Base-by-base conservation (phyloP, 176 grass and related monocot genomes). In the Puya raimondii region DNA sequence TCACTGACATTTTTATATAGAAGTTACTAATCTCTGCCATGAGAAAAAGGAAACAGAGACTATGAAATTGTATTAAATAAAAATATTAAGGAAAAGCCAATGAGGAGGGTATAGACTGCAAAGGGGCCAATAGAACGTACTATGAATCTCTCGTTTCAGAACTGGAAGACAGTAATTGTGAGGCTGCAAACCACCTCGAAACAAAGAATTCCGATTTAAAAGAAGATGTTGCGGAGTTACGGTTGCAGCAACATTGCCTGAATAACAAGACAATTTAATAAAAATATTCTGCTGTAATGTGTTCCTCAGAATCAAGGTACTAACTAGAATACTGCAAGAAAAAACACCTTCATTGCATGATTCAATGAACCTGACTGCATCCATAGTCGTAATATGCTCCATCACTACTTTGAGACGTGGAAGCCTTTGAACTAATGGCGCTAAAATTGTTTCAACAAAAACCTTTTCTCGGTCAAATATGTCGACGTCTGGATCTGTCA, bases 201-300 rank as follows among this genome's bases (percentile, higher is more conserved):
- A 93, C 67, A 97, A 79, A 53, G 94, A 82, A 75, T 97, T 97
- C 80, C 94, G 90, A 10, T 93, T 97, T 48, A 97, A 82, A 61
- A 92, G 82, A 57, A 97, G 72, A 78, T 97, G 94, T n/a, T 90
- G 89, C 22, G 89, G 94, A 53, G 93, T 97, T 69, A 97, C 94
- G 9, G 94, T 97, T 72, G 89, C 94, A 69, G 94, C 84, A 73
- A 97, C 79, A 74, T 82, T 71, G 71, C 84, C 94, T 97, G 27
- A 66, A 64, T 69, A 69, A 9, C 23, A 70, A 65, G 23, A 78
- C 48, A 69, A 68, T 68, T 72, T 49, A 72, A 23, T 16, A 27
- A 25, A 2, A 51, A 64, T 79, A 72, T 42, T 42, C 33, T 42
- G 15, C 51, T 53, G 64, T 25, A 68, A 54, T 18, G 9, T 21